Percentiles rank a stretch among this genome's conserved stretches.
Evolutionary conservation across 1,284 basidiomycete genomes (phyloP).

Genomic region (Malassezia equina): DNA sequence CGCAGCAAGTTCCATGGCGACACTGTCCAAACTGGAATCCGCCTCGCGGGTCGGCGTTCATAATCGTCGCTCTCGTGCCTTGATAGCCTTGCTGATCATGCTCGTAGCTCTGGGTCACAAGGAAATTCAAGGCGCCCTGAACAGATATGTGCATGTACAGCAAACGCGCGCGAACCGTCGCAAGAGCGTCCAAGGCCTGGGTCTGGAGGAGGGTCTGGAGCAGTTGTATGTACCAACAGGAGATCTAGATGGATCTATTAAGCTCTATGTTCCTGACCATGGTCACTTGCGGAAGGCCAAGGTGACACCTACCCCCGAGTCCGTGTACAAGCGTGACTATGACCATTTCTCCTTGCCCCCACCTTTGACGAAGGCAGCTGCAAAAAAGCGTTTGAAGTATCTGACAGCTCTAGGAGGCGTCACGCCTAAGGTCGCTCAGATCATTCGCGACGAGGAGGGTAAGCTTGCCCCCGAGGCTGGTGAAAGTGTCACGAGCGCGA

Average conservation of each 20-base stretch:
- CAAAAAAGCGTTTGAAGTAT: slow-evolving; percentile 1
- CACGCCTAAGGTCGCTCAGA: slow-evolving; percentile 18
- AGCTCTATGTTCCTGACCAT: slow-evolving; percentile 39
- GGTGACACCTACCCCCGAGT: slow-evolving; percentile 45
- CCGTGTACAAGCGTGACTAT: slow-evolving; percentile 45
- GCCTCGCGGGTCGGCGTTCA: background rate
- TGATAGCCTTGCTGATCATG: slow-evolving; percentile 6
- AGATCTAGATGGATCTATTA: slow-evolving; percentile 26
- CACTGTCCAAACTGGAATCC: slow-evolving; percentile 8
- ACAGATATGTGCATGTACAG: background rate
- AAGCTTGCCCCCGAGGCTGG: slow-evolving; percentile 15
- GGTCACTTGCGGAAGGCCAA: slow-evolving; percentile 43
- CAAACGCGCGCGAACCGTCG: background rate
- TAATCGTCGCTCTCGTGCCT: slow-evolving; percentile 1
- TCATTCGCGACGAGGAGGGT: slow-evolving; percentile 24
- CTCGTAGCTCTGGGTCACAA: slow-evolving; percentile 7
- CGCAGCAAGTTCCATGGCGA: background rate
- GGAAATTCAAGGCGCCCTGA: background rate
- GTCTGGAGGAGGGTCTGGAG: slow-evolving; percentile 29
- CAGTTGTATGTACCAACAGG: slow-evolving; percentile 33
- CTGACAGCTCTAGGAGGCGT: slow-evolving; percentile 17
- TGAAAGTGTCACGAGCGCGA: slow-evolving; percentile 24
- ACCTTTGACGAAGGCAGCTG: slow-evolving; percentile 22
- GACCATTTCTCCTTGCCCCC: slow-evolving; percentile 32
- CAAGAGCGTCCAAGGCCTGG: background rate